These are phyloP conservation scores for Scedosporium minutisporum DNA, from an alignment of 2,329 filamentous ascomycete species.

Conservation along the genomic window DNA sequence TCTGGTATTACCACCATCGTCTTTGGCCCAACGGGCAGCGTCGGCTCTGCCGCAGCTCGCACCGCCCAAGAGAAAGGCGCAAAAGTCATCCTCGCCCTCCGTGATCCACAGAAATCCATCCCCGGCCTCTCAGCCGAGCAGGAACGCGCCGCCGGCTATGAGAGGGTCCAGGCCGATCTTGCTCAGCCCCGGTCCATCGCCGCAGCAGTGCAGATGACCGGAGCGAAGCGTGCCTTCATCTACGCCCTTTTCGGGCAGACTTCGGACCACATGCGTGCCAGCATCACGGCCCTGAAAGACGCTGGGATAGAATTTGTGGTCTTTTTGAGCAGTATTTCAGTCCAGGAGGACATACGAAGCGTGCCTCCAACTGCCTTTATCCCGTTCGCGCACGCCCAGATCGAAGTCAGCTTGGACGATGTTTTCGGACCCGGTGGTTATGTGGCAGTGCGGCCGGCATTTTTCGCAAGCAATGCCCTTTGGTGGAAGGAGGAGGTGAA, in stretches of 20 bases:
- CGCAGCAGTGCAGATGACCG: slow-evolving; percentile 27
- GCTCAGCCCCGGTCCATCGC: slow-evolving; percentile 26
- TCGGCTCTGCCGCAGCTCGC: neutral
- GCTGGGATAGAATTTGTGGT: slow-evolving; percentile 33
- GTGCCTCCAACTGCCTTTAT: slow-evolving; percentile 23
- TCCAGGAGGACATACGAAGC: slow-evolving; percentile 17
- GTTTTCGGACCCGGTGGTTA: slow-evolving; percentile 17
- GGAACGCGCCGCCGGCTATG: slow-evolving; percentile 20
- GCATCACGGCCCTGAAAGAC: slow-evolving; percentile 30
- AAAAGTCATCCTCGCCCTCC: slow-evolving; percentile 1
- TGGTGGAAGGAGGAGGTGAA: slow-evolving; percentile 18
- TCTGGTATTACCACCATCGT: neutral
- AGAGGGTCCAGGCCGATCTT: slow-evolving; percentile 34
- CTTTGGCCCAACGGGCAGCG: slow-evolving; percentile 2
- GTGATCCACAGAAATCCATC: neutral
- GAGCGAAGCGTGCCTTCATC: slow-evolving; percentile 37
- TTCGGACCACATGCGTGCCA: slow-evolving; percentile 27
- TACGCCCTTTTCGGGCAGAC: slow-evolving; percentile 25
- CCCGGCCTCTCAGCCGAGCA: slow-evolving; percentile 8
- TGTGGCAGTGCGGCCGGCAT: slow-evolving; percentile 29
- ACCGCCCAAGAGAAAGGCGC: neutral
- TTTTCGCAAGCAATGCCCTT: slow-evolving; percentile 33
- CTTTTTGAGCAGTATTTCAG: slow-evolving; percentile 30
- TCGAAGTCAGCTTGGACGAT: slow-evolving; percentile 31
- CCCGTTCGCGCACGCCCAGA: slow-evolving; percentile 29